Percentiles rank a stretch among this genome's conserved stretches.
phyloP scores from a whole-genome alignment of 192 early-diverging fungal genomes.

The Coemansia nantahalensis region DNA sequence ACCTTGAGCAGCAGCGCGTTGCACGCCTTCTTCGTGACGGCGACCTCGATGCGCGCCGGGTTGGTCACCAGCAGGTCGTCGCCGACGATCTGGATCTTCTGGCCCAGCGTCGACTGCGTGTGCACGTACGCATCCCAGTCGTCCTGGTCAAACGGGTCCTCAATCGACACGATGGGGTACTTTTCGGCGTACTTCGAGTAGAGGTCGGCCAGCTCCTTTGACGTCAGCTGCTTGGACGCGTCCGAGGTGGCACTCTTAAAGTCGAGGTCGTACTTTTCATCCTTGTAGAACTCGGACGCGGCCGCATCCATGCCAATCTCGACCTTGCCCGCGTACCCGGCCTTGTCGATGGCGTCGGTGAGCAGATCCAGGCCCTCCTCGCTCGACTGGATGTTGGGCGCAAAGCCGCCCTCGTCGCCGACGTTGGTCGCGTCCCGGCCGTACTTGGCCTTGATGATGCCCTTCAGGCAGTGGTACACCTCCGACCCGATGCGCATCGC shows the following conservation, averaged over 20 bases:
- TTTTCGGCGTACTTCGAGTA: slow-evolving; percentile 79
- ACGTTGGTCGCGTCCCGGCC: slow-evolving; percentile 99
- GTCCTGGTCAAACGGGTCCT: slow-evolving; percentile 99
- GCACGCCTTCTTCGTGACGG: slow-evolving; percentile 92
- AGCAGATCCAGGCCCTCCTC: slow-evolving; percentile 94
- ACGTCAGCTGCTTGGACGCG: slow-evolving; percentile 65
- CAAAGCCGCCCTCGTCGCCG: slow-evolving; percentile 99
- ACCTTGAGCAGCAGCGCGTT: slow-evolving; percentile 96
- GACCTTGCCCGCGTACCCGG: slow-evolving; percentile 96
- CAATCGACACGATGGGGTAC: slow-evolving; percentile 94
- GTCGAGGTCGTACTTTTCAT: slow-evolving; percentile 97
- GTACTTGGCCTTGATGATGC: slow-evolving; percentile 99
- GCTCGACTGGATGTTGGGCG: slow-evolving; percentile 98
- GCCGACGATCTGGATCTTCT: slow-evolving; percentile 89
- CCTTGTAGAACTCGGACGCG: slow-evolving; percentile 98
- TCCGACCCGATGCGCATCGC: slow-evolving; percentile 98
- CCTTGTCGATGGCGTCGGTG: slow-evolving; percentile 82
- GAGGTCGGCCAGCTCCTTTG: slow-evolving; percentile 77
- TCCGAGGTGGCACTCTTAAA: slow-evolving; percentile 93
- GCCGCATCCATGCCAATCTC: slow-evolving; percentile 97
- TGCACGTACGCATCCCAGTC: slow-evolving; percentile 92
- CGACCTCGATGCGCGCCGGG: slow-evolving; percentile 85
- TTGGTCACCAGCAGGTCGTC: slow-evolving; percentile 99
- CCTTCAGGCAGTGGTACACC: slow-evolving; percentile 95
- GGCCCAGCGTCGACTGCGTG: slow-evolving; percentile 60